Base-by-base conservation (phyloP, 768 basidiomycete species). In the Amanita muscaria region DNA sequence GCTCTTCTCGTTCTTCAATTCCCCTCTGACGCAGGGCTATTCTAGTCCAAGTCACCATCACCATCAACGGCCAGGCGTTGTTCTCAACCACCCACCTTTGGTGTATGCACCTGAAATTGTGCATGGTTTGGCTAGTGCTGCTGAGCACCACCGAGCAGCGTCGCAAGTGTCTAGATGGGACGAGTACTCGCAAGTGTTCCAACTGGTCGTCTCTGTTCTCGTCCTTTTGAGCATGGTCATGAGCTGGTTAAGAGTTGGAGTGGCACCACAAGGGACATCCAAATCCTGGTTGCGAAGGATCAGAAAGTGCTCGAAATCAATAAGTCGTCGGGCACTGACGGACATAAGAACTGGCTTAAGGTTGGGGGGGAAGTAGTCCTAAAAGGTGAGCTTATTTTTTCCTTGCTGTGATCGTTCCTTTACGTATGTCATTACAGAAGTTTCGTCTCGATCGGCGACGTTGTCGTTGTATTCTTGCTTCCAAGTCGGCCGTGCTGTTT, bases 1-100 rank as follows among this genome's bases (percentile, higher is more conserved):
- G 0, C 69, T 90, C 43, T 88, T 91, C 64, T 88, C 85, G 0
- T 84, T 90, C 64, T 86, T 88, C 68, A 88, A 85, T 53, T 83
- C 81, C 0, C 79, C 83, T 2, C 59, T 85, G 14, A 70, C 80
- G 0, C 67, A 74, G 1, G 27, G 37, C 18, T 60, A 62, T 3
- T 61, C 64, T 8, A 50, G 69, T 1, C 59, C 65, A 5, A 51
- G 59, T 22, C 55, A 59, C 8, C 44, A 57, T 18, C 40, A 59
- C 22, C 75, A 81, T 40, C 64, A 70, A 0, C 80, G 83, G 48
- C 67, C 74, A 10, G 85, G 84, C 5, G 62, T 68, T 6, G 79
- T 85, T 11, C 62, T 84, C 22, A 66, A 57, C 8, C 48, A 64
- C 37, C 52, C 59, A 8, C 59, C 64, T 5, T 46, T 64, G 12